A percentile compares a stretch with the other conserved stretches of the same genome.
phyloP scores from a whole-genome alignment of 495 filamentous ascomycete species.

The Penicillium parvum region DNA sequence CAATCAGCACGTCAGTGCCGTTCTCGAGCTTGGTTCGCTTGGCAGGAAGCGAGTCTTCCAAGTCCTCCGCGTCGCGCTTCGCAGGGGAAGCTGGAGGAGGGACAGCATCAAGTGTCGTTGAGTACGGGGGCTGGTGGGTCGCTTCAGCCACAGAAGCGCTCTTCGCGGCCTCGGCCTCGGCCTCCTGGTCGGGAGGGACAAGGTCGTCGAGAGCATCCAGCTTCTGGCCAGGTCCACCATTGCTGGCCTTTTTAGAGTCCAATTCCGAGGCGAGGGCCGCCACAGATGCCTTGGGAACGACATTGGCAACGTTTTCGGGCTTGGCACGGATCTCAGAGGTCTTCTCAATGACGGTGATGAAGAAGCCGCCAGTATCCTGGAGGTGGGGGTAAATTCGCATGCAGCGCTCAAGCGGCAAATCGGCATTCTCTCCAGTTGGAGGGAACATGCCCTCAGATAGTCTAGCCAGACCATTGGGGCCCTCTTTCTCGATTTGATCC shows the following conservation, averaged over 20 bases:
- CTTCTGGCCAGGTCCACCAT: constrained; percentile 40
- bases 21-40: constrained; percentile 47
- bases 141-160: constrained; percentile 42
- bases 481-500: constrained; percentile 54
- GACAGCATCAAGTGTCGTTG: constrained; percentile 28
- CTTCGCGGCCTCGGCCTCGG: constrained; percentile 36
- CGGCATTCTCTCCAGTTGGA: constrained; percentile 49
- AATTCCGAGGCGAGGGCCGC: constrained; percentile 54
- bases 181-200: constrained; percentile 32
- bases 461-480: constrained; percentile 54
- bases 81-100: constrained; percentile 17
- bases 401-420: constrained; percentile 79
- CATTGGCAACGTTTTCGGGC: constrained; percentile 63
- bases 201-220: constrained; percentile 48
- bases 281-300: constrained; percentile 48
- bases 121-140: constrained; percentile 37
- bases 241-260: constrained; percentile 42
- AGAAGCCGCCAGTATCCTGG: constrained; percentile 96
- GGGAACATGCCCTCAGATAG: constrained; percentile 82
- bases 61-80: constrained; percentile 39
- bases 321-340: constrained; percentile 78
- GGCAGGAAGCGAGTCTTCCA: constrained; percentile 40
- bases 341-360: constrained; percentile 94
- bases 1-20: constrained; percentile 41
- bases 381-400: constrained; percentile 92